Base-by-base conservation (phyloP, 1,284 basidiomycete genomes). In the Farysia itapuensis region DNA sequence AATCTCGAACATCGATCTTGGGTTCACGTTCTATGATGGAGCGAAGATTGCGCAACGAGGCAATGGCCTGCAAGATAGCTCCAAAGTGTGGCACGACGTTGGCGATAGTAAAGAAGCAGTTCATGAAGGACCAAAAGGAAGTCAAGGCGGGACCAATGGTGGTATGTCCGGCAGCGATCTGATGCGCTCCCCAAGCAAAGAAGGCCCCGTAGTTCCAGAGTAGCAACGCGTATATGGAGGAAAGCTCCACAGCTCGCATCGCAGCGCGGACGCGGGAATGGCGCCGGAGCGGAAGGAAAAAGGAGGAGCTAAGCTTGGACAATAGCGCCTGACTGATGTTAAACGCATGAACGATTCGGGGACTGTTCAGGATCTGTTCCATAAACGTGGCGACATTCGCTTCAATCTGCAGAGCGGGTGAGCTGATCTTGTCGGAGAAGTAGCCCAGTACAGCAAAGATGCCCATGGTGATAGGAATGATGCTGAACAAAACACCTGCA, bases 341-440 rank as follows among this genome's bases (percentile, higher is more conserved):
- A 48, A 80, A 79, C 5, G 77, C 74, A 47, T 80, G 79, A 16
- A 79, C 77, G 39, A 80, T 73, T 9, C 79, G 70, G 38, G 79
- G 74, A 4, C 75, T 77, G 19, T 72, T 67, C 13, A 80, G 64
- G 18, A 79, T 70, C 43, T 79, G 78, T 39, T 80, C 79, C 43
- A 79, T 70, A 33, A 76, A 77, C 16, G 75, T 75, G 5, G 75
- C 72, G 9, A 76, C 68, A n/a, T 65, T 73, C 2, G 31, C 75
- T 78, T 79, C 78, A 9, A 79, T 50, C 22, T 67, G 63, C 3
- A 76, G 50, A 3, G 74, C 70, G 0, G 67, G 59, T 0, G 61
- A 57, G 3, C 72, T 63, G 3, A 75, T 74, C 8, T 52, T 36
- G 5, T 77, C 77, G 19, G 72, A 64, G 28, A 75, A 57, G 13